These are phyloP conservation scores for Umbelopsis isabellina DNA, from an alignment of 192 early-diverging fungal species.

Conservation along the genomic window DNA sequence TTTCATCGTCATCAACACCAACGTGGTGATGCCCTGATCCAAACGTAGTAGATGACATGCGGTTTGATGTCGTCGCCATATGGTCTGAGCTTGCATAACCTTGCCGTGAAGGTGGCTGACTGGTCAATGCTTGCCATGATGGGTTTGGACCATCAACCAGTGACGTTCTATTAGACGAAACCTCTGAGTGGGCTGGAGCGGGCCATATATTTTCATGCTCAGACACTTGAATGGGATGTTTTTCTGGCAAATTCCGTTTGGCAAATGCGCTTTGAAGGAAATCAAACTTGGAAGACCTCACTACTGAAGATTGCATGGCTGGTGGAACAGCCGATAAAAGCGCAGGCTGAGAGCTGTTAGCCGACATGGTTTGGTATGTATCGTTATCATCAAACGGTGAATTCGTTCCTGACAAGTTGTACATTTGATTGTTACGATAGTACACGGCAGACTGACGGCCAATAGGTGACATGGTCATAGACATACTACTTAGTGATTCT, in stretches of 20 bases:
- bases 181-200: background rate
- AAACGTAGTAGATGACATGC: slow-evolving; percentile 9
- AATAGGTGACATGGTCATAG: slow-evolving; percentile 17
- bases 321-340: background rate
- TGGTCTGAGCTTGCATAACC: background rate
- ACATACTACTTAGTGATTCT: slow-evolving; percentile 7
- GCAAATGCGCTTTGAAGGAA: slow-evolving; percentile 7
- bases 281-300: slow-evolving; percentile 1
- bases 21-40: slow-evolving; percentile 8
- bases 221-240: background rate
- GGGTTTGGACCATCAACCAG: background rate
- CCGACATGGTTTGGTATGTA: background rate
- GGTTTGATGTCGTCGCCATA: background rate
- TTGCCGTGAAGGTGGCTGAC: background rate
- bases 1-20: background rate
- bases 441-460: background rate
- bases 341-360: background rate
- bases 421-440: slow-evolving; percentile 9
- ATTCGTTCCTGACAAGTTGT: slow-evolving; percentile 8
- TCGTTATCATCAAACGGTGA: slow-evolving; percentile 9
- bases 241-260: background rate
- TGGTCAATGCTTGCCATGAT: background rate
- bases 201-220: background rate
- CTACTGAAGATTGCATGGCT: background rate
- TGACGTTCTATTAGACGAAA: background rate